Evolutionary conservation across 2,329 filamentous ascomycete species (phyloP).

Genomic region (Colletotrichum higginsianum): DNA sequence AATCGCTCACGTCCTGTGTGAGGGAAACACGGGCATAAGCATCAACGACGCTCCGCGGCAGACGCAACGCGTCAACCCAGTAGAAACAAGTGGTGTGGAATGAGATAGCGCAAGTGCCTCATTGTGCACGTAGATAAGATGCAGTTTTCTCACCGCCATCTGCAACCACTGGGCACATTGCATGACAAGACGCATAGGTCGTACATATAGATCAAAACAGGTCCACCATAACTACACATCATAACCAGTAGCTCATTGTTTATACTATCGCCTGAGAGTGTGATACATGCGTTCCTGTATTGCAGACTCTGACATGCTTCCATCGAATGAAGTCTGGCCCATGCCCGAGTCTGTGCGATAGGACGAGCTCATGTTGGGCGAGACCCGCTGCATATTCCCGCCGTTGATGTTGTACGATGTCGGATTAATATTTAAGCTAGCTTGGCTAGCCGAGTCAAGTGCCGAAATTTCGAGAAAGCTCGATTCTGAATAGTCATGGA

Average conservation of each 20-base stretch:
- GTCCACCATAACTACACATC: too few relatives aligned
- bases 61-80: neutral
- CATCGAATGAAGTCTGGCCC: slow-evolving; percentile 18
- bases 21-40: neutral
- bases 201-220: too few relatives aligned
- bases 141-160: neutral
- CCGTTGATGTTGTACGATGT: slow-evolving; percentile 20
- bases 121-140: neutral
- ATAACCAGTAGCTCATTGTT: neutral
- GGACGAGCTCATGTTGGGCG: slow-evolving; percentile 10
- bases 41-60: neutral
- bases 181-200: neutral
- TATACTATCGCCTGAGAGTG: slow-evolving; percentile 32
- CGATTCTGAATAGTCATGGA: slow-evolving; percentile 34
- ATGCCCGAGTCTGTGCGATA: slow-evolving; percentile 21
- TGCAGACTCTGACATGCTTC: slow-evolving; percentile 14
- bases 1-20: neutral
- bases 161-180: neutral
- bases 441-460: slow-evolving; percentile 27
- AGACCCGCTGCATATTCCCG: slow-evolving; percentile 26
- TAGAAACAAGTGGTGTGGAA: neutral
- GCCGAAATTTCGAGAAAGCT: slow-evolving; percentile 31
- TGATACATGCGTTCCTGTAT: slow-evolving; percentile 35
- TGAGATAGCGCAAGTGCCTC: too few relatives aligned
- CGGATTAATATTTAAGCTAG: slow-evolving; percentile 11